phyloP scores from a whole-genome alignment of 768 basidiomycete species.

The Astraeus odoratus region DNA sequence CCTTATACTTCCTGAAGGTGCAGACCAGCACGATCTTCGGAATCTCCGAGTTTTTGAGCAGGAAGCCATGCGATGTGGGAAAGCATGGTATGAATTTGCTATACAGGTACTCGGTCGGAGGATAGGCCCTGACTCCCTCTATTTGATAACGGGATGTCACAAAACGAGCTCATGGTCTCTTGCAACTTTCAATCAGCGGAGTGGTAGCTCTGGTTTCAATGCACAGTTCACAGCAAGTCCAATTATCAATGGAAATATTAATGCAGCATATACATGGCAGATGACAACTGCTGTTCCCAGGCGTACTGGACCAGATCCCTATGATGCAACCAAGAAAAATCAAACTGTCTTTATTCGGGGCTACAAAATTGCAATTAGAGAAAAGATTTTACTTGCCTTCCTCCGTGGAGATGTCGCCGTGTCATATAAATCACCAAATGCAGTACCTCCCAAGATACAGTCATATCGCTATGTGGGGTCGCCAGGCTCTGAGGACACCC shows the following conservation, averaged over 20 bases:
- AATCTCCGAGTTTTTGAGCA: constrained; percentile 10
- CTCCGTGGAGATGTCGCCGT: too few relatives aligned
- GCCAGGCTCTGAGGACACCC: too few relatives aligned
- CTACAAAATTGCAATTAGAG: constrained; percentile 24
- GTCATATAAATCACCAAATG: too few relatives aligned
- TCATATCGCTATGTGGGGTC: too few relatives aligned
- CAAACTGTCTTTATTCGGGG: constrained; percentile 26
- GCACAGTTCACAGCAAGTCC: too few relatives aligned
- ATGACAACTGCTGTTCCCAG: too few relatives aligned
- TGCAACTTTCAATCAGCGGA: constrained; percentile 2
- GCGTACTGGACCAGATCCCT: too few relatives aligned
- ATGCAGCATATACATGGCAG: too few relatives aligned
- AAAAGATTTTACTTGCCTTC: constrained; percentile 5
- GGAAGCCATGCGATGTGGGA: constrained; percentile 7
- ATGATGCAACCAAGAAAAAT: constrained; percentile 6
- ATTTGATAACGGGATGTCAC: constrained; percentile 20
- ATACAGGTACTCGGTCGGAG: not conserved
- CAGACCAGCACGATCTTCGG: constrained; percentile 10
- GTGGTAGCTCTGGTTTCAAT: too few relatives aligned
- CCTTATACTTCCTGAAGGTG: constrained; percentile 20
- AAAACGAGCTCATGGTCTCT: constrained; percentile 20
- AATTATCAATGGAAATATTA: too few relatives aligned
- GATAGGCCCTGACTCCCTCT: constrained; percentile 7
- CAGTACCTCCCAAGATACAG: too few relatives aligned
- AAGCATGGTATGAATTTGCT: too few relatives aligned